These are phyloP conservation scores for Moelleriella libera DNA, from an alignment of 2,329 filamentous ascomycete genomes.

Conservation along the genomic window DNA sequence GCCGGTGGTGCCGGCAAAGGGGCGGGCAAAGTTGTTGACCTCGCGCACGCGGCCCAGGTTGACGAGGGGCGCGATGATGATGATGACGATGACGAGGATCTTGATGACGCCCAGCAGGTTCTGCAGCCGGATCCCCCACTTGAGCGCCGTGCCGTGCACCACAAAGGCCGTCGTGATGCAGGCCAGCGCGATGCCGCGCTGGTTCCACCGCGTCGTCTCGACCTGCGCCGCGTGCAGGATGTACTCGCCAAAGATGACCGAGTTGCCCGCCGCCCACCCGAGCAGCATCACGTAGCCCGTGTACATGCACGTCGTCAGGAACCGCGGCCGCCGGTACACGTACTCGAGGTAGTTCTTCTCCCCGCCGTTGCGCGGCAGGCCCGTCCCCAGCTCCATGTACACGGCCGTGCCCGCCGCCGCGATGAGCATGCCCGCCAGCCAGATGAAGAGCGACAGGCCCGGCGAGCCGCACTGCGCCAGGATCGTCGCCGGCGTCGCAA, in stretches of 20 bases:
- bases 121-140: conserved; percentile 54
- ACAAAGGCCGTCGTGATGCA: conserved; percentile 52
- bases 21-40: conserved; percentile 47
- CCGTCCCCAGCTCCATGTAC: conserved; percentile 52
- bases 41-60: conserved; percentile 43
- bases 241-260: conserved; percentile 57
- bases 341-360: conserved; percentile 57
- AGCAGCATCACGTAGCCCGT: conserved; percentile 47
- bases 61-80: conserved; percentile 47
- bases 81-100: conserved; percentile 49
- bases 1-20: conserved; percentile 51
- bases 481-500: conserved; percentile 46
- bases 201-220: conserved; percentile 51
- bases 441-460: conserved; percentile 48
- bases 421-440: conserved; percentile 48
- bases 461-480: conserved; percentile 42
- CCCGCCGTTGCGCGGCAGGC: conserved; percentile 48
- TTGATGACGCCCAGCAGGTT: conserved; percentile 54
- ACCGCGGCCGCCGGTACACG: conserved; percentile 45
- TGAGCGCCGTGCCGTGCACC: conserved; percentile 48
- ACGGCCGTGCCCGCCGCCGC: conserved; percentile 48
- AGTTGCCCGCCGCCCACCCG: conserved; percentile 53
- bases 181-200: conserved; percentile 50
- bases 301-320: conserved; percentile 47
- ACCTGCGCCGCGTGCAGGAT: conserved; percentile 50